A percentile compares a stretch with the other conserved stretches of the same genome.
These are phyloP conservation scores for Cucurbita argyrosperma DNA, from an alignment of 306 rosid species.

Conservation along the genomic window DNA sequence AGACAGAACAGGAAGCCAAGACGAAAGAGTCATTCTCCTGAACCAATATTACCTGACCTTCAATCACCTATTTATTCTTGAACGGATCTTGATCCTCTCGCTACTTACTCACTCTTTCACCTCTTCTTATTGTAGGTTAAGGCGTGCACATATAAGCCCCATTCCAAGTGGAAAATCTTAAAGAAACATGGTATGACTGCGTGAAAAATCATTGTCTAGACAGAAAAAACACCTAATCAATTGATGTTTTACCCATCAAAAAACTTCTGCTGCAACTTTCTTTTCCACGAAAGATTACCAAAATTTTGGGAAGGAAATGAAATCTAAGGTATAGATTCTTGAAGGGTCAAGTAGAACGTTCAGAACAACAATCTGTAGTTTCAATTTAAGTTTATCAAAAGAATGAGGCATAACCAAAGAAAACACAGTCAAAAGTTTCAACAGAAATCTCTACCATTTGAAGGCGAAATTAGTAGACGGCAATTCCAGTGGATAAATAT, in stretches of 20 bases:
- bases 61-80: too few species aligned
- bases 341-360: neutral
- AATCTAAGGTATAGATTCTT: neutral
- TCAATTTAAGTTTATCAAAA: neutral
- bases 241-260: neutral
- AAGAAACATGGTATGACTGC: neutral
- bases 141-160: neutral
- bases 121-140: neutral
- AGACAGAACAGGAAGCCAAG: too few species aligned
- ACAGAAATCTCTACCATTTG: constrained; percentile 51
- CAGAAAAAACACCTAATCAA: neutral
- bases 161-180: neutral
- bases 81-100: too few species aligned
- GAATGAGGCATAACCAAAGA: neutral
- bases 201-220: neutral
- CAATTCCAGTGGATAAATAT: constrained; percentile 57
- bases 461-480: constrained; percentile 52
- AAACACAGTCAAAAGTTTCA: neutral
- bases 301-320: neutral
- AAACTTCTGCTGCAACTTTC: neutral
- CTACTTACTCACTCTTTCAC: too few species aligned
- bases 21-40: too few species aligned
- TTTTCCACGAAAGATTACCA: neutral
- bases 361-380: neutral
- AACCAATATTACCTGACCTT: too few species aligned